Base-by-base conservation (phyloP, 169 alveolate genomes). In the Eimeria necatrix region DNA sequence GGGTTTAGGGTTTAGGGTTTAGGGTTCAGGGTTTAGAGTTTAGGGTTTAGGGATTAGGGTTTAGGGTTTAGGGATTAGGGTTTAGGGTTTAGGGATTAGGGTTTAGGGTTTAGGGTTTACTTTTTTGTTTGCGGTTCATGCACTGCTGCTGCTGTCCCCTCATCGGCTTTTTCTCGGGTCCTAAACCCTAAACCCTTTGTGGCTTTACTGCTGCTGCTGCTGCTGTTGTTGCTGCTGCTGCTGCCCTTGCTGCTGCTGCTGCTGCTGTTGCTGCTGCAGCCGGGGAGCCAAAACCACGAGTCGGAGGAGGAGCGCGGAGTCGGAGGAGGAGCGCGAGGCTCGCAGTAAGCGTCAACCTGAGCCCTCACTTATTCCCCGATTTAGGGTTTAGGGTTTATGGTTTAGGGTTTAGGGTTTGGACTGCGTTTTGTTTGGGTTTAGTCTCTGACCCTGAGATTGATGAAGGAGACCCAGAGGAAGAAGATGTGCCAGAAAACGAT, bases 251-350 rank as follows among this genome's bases (percentile, higher is more conserved):
- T 61, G 73, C 73, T 61, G 73, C 73, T 71, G 81, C 22, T n/a
- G 81, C 5, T 71, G 46, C 81, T 71, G 81, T 12, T 71, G 81
- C 81, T 71, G 81, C 81, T 71, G 81, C 81, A n/a, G 81, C 81
- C 10, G 81, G 4, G 14, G 51, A 18, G 14, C 81, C 51, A 26
- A 71, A n/a, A n/a, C n/a, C n/a, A n/a, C n/a, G n/a, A n/a, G n/a
- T n/a, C n/a, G n/a, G n/a, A n/a, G n/a, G n/a, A n/a, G n/a, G n/a
- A n/a, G n/a, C n/a, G n/a, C n/a, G 51, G 81, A 71, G 51, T 71
- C 81, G 48, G 81, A 71, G 12, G 81, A 71, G 41, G 81, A 71
- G 81, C 53, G 51, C 4, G 51, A 71, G 81, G 81, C 81, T 71
- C 81, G 81, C 81, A 14, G 81, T 71, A 32, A 71, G 81, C 16